Conservation (phyloP, 495 filamentous ascomycete species). For the Amniculicola lignicola region DNA sequence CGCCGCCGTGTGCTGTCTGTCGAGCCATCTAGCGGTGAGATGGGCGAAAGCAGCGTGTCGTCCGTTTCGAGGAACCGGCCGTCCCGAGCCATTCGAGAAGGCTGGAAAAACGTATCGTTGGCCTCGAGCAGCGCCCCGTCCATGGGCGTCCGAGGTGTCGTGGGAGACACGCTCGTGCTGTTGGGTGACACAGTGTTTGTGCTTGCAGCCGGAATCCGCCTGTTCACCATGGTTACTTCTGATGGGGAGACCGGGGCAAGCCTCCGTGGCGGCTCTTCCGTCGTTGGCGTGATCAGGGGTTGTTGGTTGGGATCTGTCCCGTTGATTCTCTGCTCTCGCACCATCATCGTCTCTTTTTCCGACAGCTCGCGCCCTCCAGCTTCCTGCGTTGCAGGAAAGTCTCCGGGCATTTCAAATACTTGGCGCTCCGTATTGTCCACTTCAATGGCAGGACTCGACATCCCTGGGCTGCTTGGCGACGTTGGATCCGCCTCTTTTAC, state of each 20-base stretch:
- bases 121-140: slow-evolving; percentile 25
- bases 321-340: slow-evolving; percentile 40
- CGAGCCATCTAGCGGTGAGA: slow-evolving; percentile 26
- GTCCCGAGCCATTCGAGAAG: slow-evolving; percentile 14
- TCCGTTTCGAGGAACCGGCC: slow-evolving; percentile 27
- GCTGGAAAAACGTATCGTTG: slow-evolving; percentile 30
- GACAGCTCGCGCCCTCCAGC: slow-evolving; percentile 38
- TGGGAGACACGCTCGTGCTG: slow-evolving; percentile 18
- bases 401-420: slow-evolving; percentile 43
- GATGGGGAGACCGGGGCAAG: slow-evolving; percentile 22
- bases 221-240: slow-evolving; percentile 25
- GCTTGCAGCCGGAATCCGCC: slow-evolving; percentile 9
- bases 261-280: slow-evolving; percentile 24
- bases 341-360: slow-evolving; percentile 42
- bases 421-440: slow-evolving; percentile 37
- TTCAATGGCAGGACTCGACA: slow-evolving; percentile 30
- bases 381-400: slow-evolving; percentile 37
- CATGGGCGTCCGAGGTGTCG: slow-evolving; percentile 24
- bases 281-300: slow-evolving; percentile 7
- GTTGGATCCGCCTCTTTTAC: slow-evolving; percentile 1
- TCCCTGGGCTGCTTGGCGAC: not conserved
- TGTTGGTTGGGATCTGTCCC: slow-evolving; percentile 35
- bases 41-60: slow-evolving; percentile 30
- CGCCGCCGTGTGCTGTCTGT: slow-evolving; percentile 24
- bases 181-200: no score